phyloP scores from a whole-genome alignment of 2,329 filamentous ascomycete genomes.

The Cladorrhinum sp. region DNA sequence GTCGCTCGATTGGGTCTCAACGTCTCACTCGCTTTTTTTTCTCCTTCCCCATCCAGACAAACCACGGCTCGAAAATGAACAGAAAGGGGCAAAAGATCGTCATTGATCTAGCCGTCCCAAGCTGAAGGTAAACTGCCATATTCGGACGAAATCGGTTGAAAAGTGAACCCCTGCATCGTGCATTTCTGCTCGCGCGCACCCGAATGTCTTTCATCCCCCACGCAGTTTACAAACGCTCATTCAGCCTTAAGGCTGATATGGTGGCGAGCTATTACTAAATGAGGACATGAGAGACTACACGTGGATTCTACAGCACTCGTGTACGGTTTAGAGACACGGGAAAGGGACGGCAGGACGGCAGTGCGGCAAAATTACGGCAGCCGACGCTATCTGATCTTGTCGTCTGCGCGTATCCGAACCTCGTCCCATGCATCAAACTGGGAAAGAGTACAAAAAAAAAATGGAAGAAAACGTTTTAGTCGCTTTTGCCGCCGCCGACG shows the following conservation, averaged over 20 bases:
- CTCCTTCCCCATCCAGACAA: not conserved
- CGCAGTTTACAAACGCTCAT: too few relatives aligned
- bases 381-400: not conserved
- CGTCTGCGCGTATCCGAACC: not conserved
- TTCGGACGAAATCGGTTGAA: not conserved
- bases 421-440: not conserved
- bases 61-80: not conserved
- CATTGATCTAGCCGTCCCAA: not conserved
- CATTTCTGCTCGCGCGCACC: not conserved
- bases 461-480: not conserved
- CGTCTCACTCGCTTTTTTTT: not conserved
- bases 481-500: not conserved
- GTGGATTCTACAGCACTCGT: too few relatives aligned
- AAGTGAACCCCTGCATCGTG: conserved; percentile 1
- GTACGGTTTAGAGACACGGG: not conserved
- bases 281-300: not conserved
- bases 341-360: not conserved
- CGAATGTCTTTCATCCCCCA: too few relatives aligned
- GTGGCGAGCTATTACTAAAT: not conserved
- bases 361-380: not conserved
- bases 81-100: not conserved
- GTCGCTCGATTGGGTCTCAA: too few relatives aligned
- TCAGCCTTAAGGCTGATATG: too few relatives aligned
- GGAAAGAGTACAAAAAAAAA: too few relatives aligned
- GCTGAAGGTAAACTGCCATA: not conserved